Percentiles rank a stretch among this genome's conserved stretches.
Evolutionary conservation across 306 rosid genomes (phyloP).

Genomic region (Malus domestica): ASM211411v1 NC_041803.1:51234501-51235000

Average conservation of each 20-base stretch:
- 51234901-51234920: background rate
- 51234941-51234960: background rate
- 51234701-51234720: background rate
- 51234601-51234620: background rate
- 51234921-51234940: background rate
- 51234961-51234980: background rate
- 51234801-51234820: background rate
- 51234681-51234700: background rate
- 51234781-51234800: background rate
- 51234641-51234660: background rate
- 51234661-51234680: background rate
- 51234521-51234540: constrained; percentile 51
- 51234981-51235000: background rate
- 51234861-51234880: background rate
- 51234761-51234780: background rate
- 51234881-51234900: background rate
- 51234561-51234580: background rate
- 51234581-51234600: constrained; percentile 1
- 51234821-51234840: background rate
- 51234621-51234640: background rate
- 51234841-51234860: background rate
- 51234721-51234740: background rate
- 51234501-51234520: constrained; percentile 60
- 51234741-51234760: background rate
- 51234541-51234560: background rate